phyloP scores from a whole-genome alignment of 2,329 filamentous ascomycete species.

The Xylaria sp. region DNA sequence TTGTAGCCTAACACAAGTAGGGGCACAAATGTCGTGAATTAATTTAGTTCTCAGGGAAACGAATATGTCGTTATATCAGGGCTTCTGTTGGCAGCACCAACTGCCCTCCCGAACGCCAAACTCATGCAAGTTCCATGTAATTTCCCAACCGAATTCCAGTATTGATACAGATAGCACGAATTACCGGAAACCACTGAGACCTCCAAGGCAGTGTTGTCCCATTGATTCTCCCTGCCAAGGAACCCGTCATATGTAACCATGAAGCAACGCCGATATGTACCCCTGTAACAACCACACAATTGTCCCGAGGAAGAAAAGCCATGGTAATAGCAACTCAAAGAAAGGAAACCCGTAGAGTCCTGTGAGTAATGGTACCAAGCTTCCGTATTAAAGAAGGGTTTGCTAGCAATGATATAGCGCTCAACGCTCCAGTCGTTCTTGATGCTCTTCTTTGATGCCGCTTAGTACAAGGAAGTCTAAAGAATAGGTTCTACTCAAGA shows the following conservation, averaged over 20 bases:
- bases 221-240: background rate
- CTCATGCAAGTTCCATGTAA: background rate
- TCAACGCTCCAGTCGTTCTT: too few species aligned
- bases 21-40: background rate
- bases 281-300: background rate
- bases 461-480: background rate
- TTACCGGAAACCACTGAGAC: background rate
- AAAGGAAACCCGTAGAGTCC: background rate
- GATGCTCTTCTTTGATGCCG: background rate
- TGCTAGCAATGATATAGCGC: too few species aligned
- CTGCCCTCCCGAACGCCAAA: slow-evolving; percentile 8
- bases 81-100: slow-evolving; percentile 13
- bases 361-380: background rate
- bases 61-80: background rate
- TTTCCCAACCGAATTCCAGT: slow-evolving; percentile 7
- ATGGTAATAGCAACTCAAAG: background rate
- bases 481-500: background rate
- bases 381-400: background rate
- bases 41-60: background rate
- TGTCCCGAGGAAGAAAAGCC: background rate
- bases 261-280: background rate
- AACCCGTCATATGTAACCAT: slow-evolving; percentile 9
- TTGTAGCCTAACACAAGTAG: background rate
- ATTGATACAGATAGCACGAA: slow-evolving; percentile 11
- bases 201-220: slow-evolving; percentile 3